Base-by-base conservation (phyloP, 805 yeast genomes). In the Metschnikowia baotianmanensis region DNA sequence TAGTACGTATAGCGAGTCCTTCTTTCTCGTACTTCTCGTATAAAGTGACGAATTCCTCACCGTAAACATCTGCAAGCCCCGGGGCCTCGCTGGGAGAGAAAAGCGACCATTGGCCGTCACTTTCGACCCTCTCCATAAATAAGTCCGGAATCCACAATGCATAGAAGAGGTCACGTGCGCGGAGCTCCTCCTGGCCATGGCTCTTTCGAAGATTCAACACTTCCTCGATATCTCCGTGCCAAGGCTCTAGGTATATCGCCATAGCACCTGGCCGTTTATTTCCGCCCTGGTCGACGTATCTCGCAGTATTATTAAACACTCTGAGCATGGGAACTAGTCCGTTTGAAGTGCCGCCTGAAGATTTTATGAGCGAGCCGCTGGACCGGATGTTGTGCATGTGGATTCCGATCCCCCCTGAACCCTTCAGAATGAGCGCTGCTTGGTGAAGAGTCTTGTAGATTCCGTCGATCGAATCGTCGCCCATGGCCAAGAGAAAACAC, bases 221-320 rank as follows among this genome's bases (percentile, higher is more conserved):
- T 45, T 86, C 96, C 61, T 87, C 84, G 25, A 91, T 74, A 56
- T 91, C 99, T 9, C 85, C 78, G 60, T 91, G 99, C 99, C 99
- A 91, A 41, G 99, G 97, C 67, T 91, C 99, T 26, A 91, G 63
- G 65, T 90, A 91, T 26, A 89, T 67, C 25, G 96, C 96, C 64
- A 91, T 86, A 3, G 99, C 99, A 47, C 98, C 98, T 0, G 99
- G 99, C 57, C 99, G 75, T 65, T 90, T 90, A 68, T 91, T 91
- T 41, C 98, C 98, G 48, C 99, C 99, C 72, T 91, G 99, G 57
- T 91, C 98, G 30, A 91, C 98, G 58, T 90, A 91, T 53, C 96
- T 78, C 15, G 99, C 98, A 19, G 98, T 89, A 66, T 88, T 85
- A 71, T 91, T 91, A 70, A 82, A 91, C 8, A 91, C 98, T 53